Evolutionary conservation across 192 early-diverging fungal genomes (phyloP).

Genomic region (Chytriomyces hyalinus): DNA sequence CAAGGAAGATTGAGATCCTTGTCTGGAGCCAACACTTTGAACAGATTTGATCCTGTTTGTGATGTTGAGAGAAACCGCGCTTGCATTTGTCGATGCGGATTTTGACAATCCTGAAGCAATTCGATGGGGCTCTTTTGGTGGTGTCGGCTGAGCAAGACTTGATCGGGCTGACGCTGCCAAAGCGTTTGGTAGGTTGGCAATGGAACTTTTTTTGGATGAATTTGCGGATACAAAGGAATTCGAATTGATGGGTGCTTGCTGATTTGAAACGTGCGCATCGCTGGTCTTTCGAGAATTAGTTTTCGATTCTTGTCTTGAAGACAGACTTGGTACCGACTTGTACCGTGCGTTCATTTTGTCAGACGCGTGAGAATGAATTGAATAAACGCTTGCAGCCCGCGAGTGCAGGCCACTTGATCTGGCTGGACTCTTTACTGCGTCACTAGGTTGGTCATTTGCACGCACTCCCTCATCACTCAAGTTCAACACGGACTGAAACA

Average conservation of each 20-base stretch:
- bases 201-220: not conserved
- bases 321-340: constrained; percentile 13
- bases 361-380: too few species aligned
- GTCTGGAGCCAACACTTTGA: not conserved
- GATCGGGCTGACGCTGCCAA: not conserved
- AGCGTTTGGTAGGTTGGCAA: not conserved
- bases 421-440: too few species aligned
- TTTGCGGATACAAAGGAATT: not conserved
- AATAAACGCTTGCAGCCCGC: too few species aligned
- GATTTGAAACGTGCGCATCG: not conserved
- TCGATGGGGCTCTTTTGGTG: not conserved
- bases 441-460: not conserved
- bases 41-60: constrained; percentile 18
- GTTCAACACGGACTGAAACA: not conserved
- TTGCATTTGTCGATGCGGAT: not conserved
- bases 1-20: not conserved
- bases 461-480: too few species aligned
- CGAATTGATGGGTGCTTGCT: not conserved
- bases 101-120: not conserved
- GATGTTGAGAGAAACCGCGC: not conserved
- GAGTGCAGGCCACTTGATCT: too few species aligned
- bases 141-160: not conserved
- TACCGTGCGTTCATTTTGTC: too few species aligned
- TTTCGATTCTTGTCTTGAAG: not conserved
- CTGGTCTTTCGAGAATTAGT: too few species aligned